A percentile compares a stretch with the other conserved stretches of the same genome.
Conservation (phyloP, 345 rosid genomes). For the Hevea brasiliensis region DNA sequence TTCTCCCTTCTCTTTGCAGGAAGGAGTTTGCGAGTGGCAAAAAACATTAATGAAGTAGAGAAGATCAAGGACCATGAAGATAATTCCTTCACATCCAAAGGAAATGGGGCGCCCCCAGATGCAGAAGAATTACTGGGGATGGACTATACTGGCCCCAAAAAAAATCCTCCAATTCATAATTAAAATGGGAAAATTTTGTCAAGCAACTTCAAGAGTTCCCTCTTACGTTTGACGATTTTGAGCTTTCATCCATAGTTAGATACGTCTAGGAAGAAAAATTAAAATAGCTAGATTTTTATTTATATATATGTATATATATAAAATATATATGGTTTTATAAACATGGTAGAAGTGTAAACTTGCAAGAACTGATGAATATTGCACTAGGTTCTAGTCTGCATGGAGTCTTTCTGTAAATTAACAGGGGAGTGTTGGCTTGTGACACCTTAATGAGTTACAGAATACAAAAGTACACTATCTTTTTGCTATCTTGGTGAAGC, state of each 20-base stretch:
- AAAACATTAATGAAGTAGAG: slow-evolving; percentile 4
- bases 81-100: slow-evolving; percentile 18
- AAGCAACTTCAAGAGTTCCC: background rate
- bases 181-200: slow-evolving; percentile 21
- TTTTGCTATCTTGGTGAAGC: too few relatives aligned
- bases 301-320: too few relatives aligned
- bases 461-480: too few relatives aligned
- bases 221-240: background rate
- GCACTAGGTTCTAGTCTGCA: too few relatives aligned
- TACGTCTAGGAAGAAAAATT: background rate
- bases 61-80: background rate
- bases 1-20: slow-evolving; percentile 31
- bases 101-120: slow-evolving; percentile 7
- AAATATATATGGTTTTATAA: too few relatives aligned
- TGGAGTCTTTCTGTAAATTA: too few relatives aligned
- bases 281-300: too few relatives aligned
- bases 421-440: too few relatives aligned
- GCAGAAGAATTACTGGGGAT: slow-evolving; percentile 39
- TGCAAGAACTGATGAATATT: background rate
- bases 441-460: too few relatives aligned
- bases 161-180: slow-evolving; percentile 68
- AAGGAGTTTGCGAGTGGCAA: slow-evolving; percentile 36
- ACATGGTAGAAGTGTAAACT: background rate
- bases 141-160: slow-evolving; percentile 63
- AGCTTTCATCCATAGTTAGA: background rate